Conservation (phyloP, 192 early-diverging fungal genomes). For the Rhizoclosmatium globosum region DNA sequence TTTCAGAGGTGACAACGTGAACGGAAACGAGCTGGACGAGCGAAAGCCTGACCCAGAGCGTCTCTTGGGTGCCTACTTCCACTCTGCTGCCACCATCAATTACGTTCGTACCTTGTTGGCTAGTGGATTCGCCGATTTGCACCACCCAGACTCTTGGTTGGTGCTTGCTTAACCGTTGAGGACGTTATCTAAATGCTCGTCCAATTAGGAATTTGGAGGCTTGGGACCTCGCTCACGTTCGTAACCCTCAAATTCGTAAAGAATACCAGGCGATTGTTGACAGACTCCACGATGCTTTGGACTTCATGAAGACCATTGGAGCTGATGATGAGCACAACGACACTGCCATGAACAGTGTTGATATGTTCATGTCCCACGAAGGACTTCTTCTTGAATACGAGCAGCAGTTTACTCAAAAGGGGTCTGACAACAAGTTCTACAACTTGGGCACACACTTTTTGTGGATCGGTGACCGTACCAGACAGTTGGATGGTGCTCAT, state of each 20-base stretch:
- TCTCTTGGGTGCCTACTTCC: slow-evolving; percentile 93
- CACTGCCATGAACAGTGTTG: slow-evolving; percentile 81
- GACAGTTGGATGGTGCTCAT: slow-evolving; percentile 93
- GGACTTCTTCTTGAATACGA: slow-evolving; percentile 96
- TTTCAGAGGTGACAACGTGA: slow-evolving; percentile 98
- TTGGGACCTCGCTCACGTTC: slow-evolving; percentile 93
- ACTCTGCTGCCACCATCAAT: slow-evolving; percentile 96
- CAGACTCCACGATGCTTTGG: slow-evolving; percentile 84
- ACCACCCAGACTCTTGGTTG: slow-evolving; percentile 76
- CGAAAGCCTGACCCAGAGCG: slow-evolving; percentile 92
- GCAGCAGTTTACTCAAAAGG: slow-evolving; percentile 77
- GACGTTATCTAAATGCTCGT: neutral
- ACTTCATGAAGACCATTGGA: slow-evolving; percentile 95
- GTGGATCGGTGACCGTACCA: slow-evolving; percentile 98
- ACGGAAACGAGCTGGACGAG: slow-evolving; percentile 87
- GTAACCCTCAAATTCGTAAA: slow-evolving; percentile 73
- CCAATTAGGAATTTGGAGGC: slow-evolving; percentile 53
- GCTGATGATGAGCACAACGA: slow-evolving; percentile 61
- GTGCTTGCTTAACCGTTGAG: neutral
- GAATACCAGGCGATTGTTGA: slow-evolving; percentile 94
- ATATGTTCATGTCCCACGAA: slow-evolving; percentile 95
- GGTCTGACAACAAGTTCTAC: slow-evolving; percentile 63
- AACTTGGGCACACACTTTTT: slow-evolving; percentile 96
- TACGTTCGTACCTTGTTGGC: slow-evolving; percentile 87
- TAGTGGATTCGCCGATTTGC: slow-evolving; percentile 90